Conservation (phyloP, 2,329 filamentous ascomycete species). For the Aspergillus jensenii region DNA sequence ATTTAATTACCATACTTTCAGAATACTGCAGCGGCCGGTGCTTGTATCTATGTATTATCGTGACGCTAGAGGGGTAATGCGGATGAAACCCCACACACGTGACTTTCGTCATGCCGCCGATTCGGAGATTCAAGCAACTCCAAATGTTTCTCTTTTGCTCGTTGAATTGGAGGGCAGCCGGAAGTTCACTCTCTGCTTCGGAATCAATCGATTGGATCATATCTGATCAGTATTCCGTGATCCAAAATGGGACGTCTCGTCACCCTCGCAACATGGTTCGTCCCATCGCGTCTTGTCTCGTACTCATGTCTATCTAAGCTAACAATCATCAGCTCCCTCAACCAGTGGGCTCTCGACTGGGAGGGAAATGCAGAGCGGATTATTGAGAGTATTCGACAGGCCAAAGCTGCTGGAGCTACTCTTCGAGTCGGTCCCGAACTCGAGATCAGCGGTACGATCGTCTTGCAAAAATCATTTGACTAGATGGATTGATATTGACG, state of each 20-base stretch:
- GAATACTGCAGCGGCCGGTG: too few relatives aligned
- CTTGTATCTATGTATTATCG: conserved; percentile 8
- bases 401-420: conserved; percentile 62
- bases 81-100: conserved; percentile 28
- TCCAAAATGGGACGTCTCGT: conserved; percentile 40
- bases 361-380: conserved; percentile 65
- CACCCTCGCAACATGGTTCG: conserved; percentile 47
- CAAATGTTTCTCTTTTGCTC: conserved; percentile 6
- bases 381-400: conserved; percentile 59
- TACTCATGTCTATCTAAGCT: conserved; percentile 6
- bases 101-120: conserved; percentile 19
- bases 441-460: conserved; percentile 50
- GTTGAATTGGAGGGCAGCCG: neutral
- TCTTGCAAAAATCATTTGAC: neutral
- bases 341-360: conserved; percentile 60
- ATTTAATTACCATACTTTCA: conserved; percentile 1
- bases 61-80: conserved; percentile 16
- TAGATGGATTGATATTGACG: neutral
- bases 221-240: neutral
- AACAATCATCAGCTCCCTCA: conserved; percentile 33
- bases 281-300: neutral
- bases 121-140: conserved; percentile 9
- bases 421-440: conserved; percentile 61
- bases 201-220: neutral
- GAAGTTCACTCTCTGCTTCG: neutral